Evolutionary conservation across 768 basidiomycete species (phyloP).

Genomic region (Leccinum uliginosum): DNA sequence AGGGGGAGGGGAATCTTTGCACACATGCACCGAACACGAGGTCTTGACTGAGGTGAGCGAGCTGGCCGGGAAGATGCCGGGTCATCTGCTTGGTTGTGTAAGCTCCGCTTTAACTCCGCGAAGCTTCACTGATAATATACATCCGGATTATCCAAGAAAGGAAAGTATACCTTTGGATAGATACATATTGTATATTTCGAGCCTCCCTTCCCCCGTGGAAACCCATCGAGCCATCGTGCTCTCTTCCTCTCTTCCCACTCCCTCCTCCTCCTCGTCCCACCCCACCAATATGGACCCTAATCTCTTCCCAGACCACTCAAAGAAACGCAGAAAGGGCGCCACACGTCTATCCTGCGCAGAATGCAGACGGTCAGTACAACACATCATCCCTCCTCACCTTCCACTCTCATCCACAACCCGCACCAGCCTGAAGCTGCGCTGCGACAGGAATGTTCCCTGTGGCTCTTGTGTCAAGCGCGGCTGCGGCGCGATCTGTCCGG

Average conservation of each 20-base stretch:
- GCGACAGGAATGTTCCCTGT: slow-evolving; percentile 74
- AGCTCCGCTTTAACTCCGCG: slow-evolving; percentile 25
- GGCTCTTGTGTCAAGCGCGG: slow-evolving; percentile 78
- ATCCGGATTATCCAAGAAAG: slow-evolving; percentile 22
- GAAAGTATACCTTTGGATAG: slow-evolving; percentile 9
- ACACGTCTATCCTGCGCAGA: slow-evolving; percentile 78
- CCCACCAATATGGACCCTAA: slow-evolving; percentile 19
- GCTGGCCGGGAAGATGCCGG: slow-evolving; percentile 7
- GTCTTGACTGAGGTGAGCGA: slow-evolving; percentile 5
- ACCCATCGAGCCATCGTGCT: slow-evolving; percentile 15
- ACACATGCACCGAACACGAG: slow-evolving; percentile 12
- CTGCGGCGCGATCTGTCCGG: slow-evolving; percentile 78
- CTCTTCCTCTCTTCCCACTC: slow-evolving; percentile 11
- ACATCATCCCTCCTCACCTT: neutral
- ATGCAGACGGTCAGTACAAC: slow-evolving; percentile 57
- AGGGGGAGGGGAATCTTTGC: slow-evolving; percentile 6
- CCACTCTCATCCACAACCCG: neutral
- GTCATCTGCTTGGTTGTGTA: neutral
- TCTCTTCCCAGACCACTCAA: slow-evolving; percentile 34
- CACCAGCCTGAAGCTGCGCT: slow-evolving; percentile 36
- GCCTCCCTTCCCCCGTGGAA: slow-evolving; percentile 7
- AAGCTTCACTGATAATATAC: slow-evolving; percentile 12
- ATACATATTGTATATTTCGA: slow-evolving; percentile 15
- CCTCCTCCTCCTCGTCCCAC: neutral
- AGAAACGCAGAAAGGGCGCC: slow-evolving; percentile 67